Base-by-base conservation (phyloP, 1,284 basidiomycete genomes). In the Ganoderma lingzhi region DNA sequence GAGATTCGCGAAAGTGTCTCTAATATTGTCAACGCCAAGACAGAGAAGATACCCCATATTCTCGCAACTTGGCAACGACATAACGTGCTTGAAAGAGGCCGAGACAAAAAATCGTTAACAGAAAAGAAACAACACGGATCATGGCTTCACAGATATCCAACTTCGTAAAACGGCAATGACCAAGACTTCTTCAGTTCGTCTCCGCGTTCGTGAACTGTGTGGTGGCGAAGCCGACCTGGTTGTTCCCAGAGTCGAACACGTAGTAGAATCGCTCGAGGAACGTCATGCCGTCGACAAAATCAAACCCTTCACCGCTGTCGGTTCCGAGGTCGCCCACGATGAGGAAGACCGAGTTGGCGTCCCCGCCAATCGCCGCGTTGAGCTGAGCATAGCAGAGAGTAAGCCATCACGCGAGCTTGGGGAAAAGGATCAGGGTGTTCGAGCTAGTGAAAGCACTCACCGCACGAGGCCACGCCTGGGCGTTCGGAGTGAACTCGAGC, bases 221-320 rank as follows among this genome's bases (percentile, higher is more conserved):
- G 19, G 74, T 81, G 2, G 86, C 86, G 63, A 87, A 80, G 19
- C 86, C 86, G 59, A 88, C 77, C 10, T 73, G 81, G 17, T 68
- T 67, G 80, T 88, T 87, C 44, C 82, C 78, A 41, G 86, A 87
- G 75, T 92, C 91, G 75, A 80, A 91, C 37, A 90, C 88, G n/a
- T 85, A 83, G 79, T 91, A 91, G 84, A 88, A 91, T 17, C 90
- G 85, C 78, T 92, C 87, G 19, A 84, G 75, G 63, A 78, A 80
- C 15, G 75, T 71, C 75, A 76, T 74, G 53, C 81, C 78, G 67
- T 80, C 78, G 66, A 80, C 74, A 71, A 80, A 79, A 67, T 79
- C 79, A 32, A 79, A 65, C 17, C 79, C 79, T 30, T 72, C 62
- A 0, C 79, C 78, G 37, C 71, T 72, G 14, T 62, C 44, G 12